Evolutionary conservation across 164 flowering plant genomes (phyloP), one percentile per base, ranked within the genome.

Genomic region (Vitis cinerea): DNA sequence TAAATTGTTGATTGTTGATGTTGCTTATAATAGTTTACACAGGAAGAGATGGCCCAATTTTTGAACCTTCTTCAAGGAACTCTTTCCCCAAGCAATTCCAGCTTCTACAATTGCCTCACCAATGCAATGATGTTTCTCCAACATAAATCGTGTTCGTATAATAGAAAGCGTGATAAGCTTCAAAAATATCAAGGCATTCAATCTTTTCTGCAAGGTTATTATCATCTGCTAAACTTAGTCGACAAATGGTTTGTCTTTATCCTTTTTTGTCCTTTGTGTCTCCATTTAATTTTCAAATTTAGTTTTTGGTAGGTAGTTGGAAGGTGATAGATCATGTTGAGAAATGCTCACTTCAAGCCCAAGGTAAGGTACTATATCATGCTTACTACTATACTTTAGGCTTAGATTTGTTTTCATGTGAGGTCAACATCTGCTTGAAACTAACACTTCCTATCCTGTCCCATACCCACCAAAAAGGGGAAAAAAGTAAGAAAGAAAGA

Each of bases 21-120:
- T 3, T 68, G 30, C 50, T 61, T 51, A 16, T 11, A 50, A 57
- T 61, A 37, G 44, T 37, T 37, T 37, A 2, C 44, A 56, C 62
- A 14, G 1, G 52, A 50, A 8, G 67, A 70, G 60, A 83, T 83
- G 83, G 70, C 50, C 54, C 75, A 67, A 47, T 63, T 71, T 69
- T 48, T 77, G 65, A 63, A 71, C 47, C 60, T 47, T 31, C 51
- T 49, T 57, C 72, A 66, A 16, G 73, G 74, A 64, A 11, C 65
- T 61, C 30, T 68, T 1, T 59, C 65, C 27, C 51, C 69, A 9
- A 75, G 59, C 62, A 71, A 72, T 65, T 54, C 55, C 11, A 65
- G 51, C 17, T 50, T 51, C n/a, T 12, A 51, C 30, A 23, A 58
- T 19, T n/a, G 10, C 7, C 67, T 67, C 16, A 58, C 27, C 23